Conservation (phyloP, 495 filamentous ascomycete species). For the Aspergillus olivimuriae region DNA sequence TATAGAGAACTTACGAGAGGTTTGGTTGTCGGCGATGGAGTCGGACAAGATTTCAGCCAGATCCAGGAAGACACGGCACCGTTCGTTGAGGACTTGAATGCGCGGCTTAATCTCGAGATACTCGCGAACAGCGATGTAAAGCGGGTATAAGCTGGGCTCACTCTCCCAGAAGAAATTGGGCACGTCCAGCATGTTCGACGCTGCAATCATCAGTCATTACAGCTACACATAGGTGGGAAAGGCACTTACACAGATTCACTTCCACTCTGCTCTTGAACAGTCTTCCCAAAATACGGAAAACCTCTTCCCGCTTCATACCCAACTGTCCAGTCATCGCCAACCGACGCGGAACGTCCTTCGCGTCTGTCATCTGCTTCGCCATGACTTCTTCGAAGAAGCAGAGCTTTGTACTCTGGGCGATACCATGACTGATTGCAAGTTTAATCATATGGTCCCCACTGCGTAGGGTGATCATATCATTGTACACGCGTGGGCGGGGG, state of each 20-base stretch:
- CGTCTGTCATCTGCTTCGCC: conserved; percentile 87
- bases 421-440: conserved; percentile 92
- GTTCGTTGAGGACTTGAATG: conserved; percentile 92
- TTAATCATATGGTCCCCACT: conserved; percentile 99
- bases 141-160: conserved; percentile 88
- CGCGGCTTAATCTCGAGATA: conserved; percentile 96
- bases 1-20: conserved; percentile 55
- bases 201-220: too few relatives aligned
- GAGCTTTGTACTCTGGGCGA: conserved; percentile 95
- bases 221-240: too few relatives aligned
- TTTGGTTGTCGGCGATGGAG: conserved; percentile 86
- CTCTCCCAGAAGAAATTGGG: conserved; percentile 99
- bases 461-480: conserved; percentile 97
- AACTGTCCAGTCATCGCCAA: conserved; percentile 84
- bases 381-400: conserved; percentile 96
- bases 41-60: conserved; percentile 93
- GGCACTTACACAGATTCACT: conserved; percentile 91
- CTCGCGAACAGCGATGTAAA: conserved; percentile 91
- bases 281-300: conserved; percentile 82
- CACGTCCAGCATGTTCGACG: conserved; percentile 93
- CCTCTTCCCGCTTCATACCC: conserved; percentile 87
- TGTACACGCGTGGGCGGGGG: conserved; percentile 83
- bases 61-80: conserved; percentile 93
- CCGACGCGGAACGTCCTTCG: conserved; percentile 82
- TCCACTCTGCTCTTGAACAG: conserved; percentile 93